These are phyloP conservation scores for Rhizomucor pusillus DNA, from an alignment of 371 early-diverging fungal genomes.

Conservation along the genomic window DNA sequence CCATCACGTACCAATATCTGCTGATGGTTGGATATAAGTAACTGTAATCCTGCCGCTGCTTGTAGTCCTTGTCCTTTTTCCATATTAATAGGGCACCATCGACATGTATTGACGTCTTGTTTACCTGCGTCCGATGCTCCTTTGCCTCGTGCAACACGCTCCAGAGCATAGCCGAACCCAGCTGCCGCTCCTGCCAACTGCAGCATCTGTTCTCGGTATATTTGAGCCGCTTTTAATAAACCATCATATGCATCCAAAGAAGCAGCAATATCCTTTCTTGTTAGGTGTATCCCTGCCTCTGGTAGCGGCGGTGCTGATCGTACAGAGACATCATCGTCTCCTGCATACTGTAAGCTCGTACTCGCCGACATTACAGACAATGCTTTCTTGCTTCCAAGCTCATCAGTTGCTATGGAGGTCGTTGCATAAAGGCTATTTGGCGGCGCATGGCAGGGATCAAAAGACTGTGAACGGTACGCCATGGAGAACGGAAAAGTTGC, in stretches of 20 bases:
- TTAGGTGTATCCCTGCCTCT: conserved; percentile 15
- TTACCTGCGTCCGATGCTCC: conserved; percentile 35
- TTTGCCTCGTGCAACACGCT: conserved; percentile 47
- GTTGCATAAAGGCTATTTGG: conserved; percentile 15
- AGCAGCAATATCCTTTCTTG: conserved; percentile 25
- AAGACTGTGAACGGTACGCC: too few relatives aligned
- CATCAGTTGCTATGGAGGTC: conserved; percentile 1
- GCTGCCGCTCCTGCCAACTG: conserved; percentile 48
- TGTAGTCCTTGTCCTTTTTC: conserved; percentile 45
- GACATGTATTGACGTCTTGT: background rate
- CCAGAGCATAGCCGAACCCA: conserved; percentile 49
- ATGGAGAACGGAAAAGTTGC: too few relatives aligned
- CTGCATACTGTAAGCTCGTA: conserved; percentile 22
- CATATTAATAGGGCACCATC: background rate
- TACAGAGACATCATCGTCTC: conserved; percentile 18
- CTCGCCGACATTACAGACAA: conserved; percentile 21
- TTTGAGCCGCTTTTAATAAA: conserved; percentile 40
- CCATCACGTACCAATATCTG: conserved; percentile 44
- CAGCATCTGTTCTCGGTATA: conserved; percentile 48
- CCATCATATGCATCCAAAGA: conserved; percentile 26
- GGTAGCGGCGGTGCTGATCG: conserved; percentile 17
- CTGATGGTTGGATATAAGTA: conserved; percentile 55
- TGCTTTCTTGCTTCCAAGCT: conserved; percentile 9
- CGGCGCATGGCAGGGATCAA: too few relatives aligned
- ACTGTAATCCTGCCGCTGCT: conserved; percentile 55